phyloP scores from a whole-genome alignment of 139 green algal species.

The Eudorina sp. region DNA sequence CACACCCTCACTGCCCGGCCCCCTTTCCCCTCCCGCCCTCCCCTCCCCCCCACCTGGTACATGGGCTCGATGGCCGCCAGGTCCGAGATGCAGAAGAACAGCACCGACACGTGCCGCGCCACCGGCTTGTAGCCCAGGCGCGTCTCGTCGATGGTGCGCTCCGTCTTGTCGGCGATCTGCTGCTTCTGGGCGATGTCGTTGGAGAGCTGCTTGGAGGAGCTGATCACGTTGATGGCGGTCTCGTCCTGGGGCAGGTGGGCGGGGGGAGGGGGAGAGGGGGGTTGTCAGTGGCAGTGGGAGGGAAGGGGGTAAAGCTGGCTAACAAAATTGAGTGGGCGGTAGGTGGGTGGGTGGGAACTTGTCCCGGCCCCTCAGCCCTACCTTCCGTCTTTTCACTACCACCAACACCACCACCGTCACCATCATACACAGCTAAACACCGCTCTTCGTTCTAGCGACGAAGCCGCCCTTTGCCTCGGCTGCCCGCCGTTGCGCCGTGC shows the following conservation, averaged over 20 bases:
- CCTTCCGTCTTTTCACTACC: too few relatives aligned
- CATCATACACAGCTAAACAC: too few relatives aligned
- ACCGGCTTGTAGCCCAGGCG: slow-evolving; percentile 73
- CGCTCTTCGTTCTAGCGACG: too few relatives aligned
- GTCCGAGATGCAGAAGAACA: slow-evolving; percentile 83
- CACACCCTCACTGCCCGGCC: not conserved
- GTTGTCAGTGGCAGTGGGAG: too few relatives aligned
- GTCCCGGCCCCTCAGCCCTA: too few relatives aligned
- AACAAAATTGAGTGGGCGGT: too few relatives aligned
- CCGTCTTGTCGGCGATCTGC: slow-evolving; percentile 81
- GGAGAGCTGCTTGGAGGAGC: slow-evolving; percentile 72
- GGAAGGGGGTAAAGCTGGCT: too few relatives aligned
- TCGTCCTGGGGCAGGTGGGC: slow-evolving; percentile 79
- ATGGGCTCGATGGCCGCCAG: slow-evolving; percentile 79
- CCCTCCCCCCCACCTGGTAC: slow-evolving; percentile 64
- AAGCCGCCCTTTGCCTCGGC: too few relatives aligned
- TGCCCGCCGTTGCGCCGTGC: too few relatives aligned
- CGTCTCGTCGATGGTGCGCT: slow-evolving; percentile 80
- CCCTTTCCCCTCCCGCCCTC: not conserved
- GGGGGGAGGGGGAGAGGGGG: not conserved
- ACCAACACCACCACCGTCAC: too few relatives aligned
- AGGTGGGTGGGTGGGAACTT: too few relatives aligned
- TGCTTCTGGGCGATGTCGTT: slow-evolving; percentile 81
- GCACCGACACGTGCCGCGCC: slow-evolving; percentile 58
- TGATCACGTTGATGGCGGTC: slow-evolving; percentile 78